Evolutionary conservation across 768 basidiomycete genomes (phyloP), one percentile per base, ranked within the genome.

Genomic region (Mycena floridula): DNA sequence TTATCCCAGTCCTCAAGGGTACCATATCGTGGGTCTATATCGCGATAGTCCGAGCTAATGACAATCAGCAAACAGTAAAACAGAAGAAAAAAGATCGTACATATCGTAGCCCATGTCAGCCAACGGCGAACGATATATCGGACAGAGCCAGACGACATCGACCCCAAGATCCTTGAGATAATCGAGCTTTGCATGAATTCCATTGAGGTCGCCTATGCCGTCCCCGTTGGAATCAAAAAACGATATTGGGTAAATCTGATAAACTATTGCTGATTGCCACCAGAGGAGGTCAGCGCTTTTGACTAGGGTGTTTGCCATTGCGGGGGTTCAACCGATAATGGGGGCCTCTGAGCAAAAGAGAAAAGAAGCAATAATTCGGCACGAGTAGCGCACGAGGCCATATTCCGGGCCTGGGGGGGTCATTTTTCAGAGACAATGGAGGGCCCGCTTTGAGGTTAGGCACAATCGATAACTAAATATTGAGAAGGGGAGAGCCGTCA

Each of bases 51-150:
- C 16, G 80, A 74, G 50, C 85, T 82, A n/a, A 43, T 49, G 22
- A 32, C 20, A 30, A n/a, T 21, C 27, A 44, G 18, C 7, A 23
- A 42, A 37, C 9, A 27, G 8, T 45, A n/a, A n/a, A n/a, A 16
- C 8, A 32, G n/a, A 25, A 9, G 9, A 15, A 38, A 30, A 20
- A 16, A 25, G 4, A 5, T 62, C 71, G 45, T 53, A 80, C 79
- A 82, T 82, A 54, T 83, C 81, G 47, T 85, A 84, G 7, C 82
- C 84, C 82, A 85, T 85, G 59, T 87, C 84, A 2, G 74, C 77
- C 44, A 77, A 64, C 0, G 83, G 85, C 2, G 76, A 79, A 43
- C 71, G 68, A 61, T 85, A 89, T 32, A 88, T 85, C 7, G 85
- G 83, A 4, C 70, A 76, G 13, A 88, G 69, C 85, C 85, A 89